Conservation (phyloP, 768 basidiomycete species). For the Galerina sulciceps region DNA sequence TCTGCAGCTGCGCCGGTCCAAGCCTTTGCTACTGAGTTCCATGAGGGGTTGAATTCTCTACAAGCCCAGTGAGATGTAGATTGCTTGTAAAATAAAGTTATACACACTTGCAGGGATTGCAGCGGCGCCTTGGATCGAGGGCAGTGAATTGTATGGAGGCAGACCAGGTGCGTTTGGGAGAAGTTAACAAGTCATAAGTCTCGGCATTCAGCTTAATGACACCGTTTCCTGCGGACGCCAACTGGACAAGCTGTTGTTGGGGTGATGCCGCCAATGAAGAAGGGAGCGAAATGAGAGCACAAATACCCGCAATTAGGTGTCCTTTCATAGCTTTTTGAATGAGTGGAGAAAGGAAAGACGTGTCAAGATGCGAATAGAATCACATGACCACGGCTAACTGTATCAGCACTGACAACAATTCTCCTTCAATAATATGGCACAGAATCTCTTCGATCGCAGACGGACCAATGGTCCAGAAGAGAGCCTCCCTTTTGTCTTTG, state of each 20-base stretch:
- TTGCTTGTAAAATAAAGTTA: not conserved
- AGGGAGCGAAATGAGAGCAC: slow-evolving; percentile 33
- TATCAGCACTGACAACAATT: too few species aligned
- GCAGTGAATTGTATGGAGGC: slow-evolving; percentile 91
- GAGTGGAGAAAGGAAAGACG: too few species aligned
- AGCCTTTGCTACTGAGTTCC: slow-evolving; percentile 80
- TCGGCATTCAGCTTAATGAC: slow-evolving; percentile 79
- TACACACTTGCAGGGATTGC: slow-evolving; percentile 90
- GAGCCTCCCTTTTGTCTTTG: slow-evolving; percentile 69
- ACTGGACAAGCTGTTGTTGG: slow-evolving; percentile 64
- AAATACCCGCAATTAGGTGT: slow-evolving; percentile 29
- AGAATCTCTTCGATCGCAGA: slow-evolving; percentile 77
- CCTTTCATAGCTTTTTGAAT: slow-evolving; percentile 15
- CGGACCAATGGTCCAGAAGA: slow-evolving; percentile 92
- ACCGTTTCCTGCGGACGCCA: slow-evolving; percentile 77
- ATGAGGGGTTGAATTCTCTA: slow-evolving; percentile 88
- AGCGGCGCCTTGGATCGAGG: slow-evolving; percentile 77
- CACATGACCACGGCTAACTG: too few species aligned
- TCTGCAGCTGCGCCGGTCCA: slow-evolving; percentile 68
- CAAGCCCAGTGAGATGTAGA: slow-evolving; percentile 10
- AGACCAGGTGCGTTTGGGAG: slow-evolving; percentile 83
- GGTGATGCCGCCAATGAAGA: slow-evolving; percentile 36
- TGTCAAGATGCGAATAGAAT: too few species aligned
- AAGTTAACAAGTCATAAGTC: slow-evolving; percentile 77
- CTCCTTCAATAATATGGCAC: slow-evolving; percentile 43